phyloP scores from a whole-genome alignment of 352 stramenopile genomes.

The Phytophthora multivora region DNA sequence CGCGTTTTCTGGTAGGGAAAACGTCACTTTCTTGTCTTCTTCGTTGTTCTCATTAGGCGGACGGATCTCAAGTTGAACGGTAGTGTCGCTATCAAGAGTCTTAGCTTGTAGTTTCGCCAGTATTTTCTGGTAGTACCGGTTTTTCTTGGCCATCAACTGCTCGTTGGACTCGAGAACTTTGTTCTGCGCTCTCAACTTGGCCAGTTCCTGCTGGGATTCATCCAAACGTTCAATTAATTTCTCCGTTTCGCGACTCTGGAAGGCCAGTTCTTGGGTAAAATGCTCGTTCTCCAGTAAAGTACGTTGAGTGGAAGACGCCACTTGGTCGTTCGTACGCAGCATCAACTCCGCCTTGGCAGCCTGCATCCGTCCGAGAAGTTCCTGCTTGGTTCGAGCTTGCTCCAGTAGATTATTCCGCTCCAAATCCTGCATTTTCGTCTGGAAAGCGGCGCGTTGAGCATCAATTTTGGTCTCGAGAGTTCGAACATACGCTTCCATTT shows the following conservation, averaged over 20 bases:
- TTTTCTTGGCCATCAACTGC: slow-evolving; percentile 63
- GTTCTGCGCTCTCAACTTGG: slow-evolving; percentile 50
- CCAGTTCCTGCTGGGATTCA: slow-evolving; percentile 50
- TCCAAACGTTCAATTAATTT: slow-evolving; percentile 57
- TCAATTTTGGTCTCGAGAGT: slow-evolving; percentile 46
- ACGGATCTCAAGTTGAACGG: slow-evolving; percentile 16
- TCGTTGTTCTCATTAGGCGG: slow-evolving; percentile 11
- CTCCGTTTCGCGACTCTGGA: slow-evolving; percentile 76
- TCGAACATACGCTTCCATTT: slow-evolving; percentile 45
- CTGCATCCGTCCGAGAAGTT: slow-evolving; percentile 62
- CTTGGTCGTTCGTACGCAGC: slow-evolving; percentile 63
- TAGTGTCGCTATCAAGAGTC: not conserved
- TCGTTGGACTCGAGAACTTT: slow-evolving; percentile 62
- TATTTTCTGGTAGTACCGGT: slow-evolving; percentile 75
- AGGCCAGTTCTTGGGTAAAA: slow-evolving; percentile 71
- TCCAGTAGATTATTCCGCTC: slow-evolving; percentile 70
- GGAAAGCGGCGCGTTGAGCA: slow-evolving; percentile 28
- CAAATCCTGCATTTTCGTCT: slow-evolving; percentile 45
- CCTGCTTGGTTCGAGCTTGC: slow-evolving; percentile 69
- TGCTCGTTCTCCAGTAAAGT: slow-evolving; percentile 86
- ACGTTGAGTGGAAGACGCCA: slow-evolving; percentile 71
- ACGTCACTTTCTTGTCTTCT: slow-evolving; percentile 11
- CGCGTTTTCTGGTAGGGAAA: not conserved
- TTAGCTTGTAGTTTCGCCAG: slow-evolving; percentile 47
- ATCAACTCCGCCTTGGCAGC: slow-evolving; percentile 63